Percentiles rank a stretch among this genome's conserved stretches.
Conservation (phyloP, 345 rosid species). For the Sisymbrium altissimum region DNA sequence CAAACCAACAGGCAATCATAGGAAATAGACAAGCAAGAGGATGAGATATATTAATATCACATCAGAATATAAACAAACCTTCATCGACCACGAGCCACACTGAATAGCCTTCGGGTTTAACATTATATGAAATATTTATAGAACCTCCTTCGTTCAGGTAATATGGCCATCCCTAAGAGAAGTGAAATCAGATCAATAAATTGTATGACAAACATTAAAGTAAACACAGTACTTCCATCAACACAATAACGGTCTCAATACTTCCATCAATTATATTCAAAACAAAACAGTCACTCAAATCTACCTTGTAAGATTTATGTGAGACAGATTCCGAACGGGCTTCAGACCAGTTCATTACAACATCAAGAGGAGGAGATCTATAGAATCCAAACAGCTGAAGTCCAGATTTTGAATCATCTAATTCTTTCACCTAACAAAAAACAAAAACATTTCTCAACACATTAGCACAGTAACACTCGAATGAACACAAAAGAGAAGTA, state of each 20-base stretch:
- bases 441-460: neutral
- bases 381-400: conserved; percentile 57
- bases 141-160: conserved; percentile 61
- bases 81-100: conserved; percentile 57
- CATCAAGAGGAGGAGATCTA: conserved; percentile 57
- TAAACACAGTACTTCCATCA: neutral
- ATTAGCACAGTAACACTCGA: neutral
- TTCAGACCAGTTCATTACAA: conserved; percentile 49
- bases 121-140: conserved; percentile 58
- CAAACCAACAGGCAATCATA: neutral
- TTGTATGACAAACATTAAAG: neutral
- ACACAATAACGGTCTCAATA: neutral
- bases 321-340: conserved; percentile 36
- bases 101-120: conserved; percentile 46
- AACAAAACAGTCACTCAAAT: too few species aligned
- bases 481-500: neutral
- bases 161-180: conserved; percentile 56
- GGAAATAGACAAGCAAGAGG: neutral
- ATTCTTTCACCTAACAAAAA: conserved; percentile 49
- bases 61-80: conserved; percentile 45
- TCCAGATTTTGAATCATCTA: conserved; percentile 42
- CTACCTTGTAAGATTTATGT: conserved; percentile 59
- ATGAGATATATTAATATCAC: too few species aligned
- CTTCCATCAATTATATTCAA: too few species aligned
- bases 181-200: conserved; percentile 9